phyloP scores from a whole-genome alignment of 805 yeast species.

The Grigorovia jiainica region DNA sequence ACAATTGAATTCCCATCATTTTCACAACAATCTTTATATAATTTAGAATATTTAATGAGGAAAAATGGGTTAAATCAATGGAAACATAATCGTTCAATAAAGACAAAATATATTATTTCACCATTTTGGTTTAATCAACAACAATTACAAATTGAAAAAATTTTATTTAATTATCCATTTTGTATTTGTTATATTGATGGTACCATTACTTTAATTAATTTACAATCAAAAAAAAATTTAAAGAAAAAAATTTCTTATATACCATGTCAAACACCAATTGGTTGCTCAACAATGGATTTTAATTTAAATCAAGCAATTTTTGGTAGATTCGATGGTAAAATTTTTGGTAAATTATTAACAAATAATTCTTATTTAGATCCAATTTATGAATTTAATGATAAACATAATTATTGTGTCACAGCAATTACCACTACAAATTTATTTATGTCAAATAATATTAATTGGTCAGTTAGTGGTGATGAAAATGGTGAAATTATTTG shows the following conservation, averaged over 20 bases:
- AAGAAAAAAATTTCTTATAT: conserved; percentile 26
- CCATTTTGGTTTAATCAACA: conserved; percentile 8
- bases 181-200: conserved; percentile 30
- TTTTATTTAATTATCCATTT: conserved; percentile 28
- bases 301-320: conserved; percentile 27
- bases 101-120: conserved; percentile 25
- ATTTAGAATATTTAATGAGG: conserved; percentile 29
- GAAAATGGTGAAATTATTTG: conserved; percentile 27
- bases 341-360: conserved; percentile 26
- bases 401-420: conserved; percentile 24
- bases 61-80: conserved; percentile 22
- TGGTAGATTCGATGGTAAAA: conserved; percentile 30
- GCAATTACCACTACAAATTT: conserved; percentile 20
- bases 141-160: conserved; percentile 21
- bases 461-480: conserved; percentile 25
- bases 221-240: conserved; percentile 5
- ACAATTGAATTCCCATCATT: conserved; percentile 30
- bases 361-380: conserved; percentile 28
- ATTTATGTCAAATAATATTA: conserved; percentile 9
- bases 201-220: conserved; percentile 20
- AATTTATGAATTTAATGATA: conserved; percentile 22
- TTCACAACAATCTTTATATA: conserved; percentile 27
- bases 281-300: conserved; percentile 30
- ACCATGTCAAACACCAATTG: conserved; percentile 31
- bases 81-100: conserved; percentile 28